A percentile compares a stretch with the other conserved stretches of the same genome.
These are phyloP conservation scores for Moringa oleifera DNA, from an alignment of 345 rosid species.

Conservation along the genomic window DNA sequence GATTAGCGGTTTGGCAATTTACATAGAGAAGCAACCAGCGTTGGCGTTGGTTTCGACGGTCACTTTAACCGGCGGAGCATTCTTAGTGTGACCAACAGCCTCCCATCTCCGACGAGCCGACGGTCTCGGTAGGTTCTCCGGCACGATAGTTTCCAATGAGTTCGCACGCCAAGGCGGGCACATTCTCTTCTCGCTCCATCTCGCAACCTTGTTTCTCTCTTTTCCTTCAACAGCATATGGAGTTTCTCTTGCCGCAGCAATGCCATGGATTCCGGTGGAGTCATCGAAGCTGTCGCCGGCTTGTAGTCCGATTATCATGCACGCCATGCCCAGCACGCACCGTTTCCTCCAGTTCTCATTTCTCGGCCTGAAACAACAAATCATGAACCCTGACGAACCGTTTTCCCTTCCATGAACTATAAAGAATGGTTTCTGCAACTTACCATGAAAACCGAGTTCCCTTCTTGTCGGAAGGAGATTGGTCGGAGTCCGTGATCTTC, in stretches of 20 bases:
- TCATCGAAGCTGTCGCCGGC: background rate
- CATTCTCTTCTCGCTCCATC: slow-evolving; percentile 53
- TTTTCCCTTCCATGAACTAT: too few species aligned
- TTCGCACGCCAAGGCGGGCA: slow-evolving; percentile 51
- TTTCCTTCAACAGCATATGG: slow-evolving; percentile 1
- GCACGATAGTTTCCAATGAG: slow-evolving; percentile 47
- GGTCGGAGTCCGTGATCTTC: background rate
- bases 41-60: background rate
- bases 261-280: background rate
- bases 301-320: slow-evolving; percentile 28
- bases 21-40: slow-evolving; percentile 52
- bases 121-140: slow-evolving; percentile 63
- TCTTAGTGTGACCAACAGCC: slow-evolving; percentile 14
- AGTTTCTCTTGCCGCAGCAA: background rate
- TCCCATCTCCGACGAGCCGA: slow-evolving; percentile 36
- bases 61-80: slow-evolving; percentile 26
- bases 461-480: slow-evolving; percentile 6
- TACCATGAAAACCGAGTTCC: background rate
- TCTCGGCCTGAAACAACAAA: slow-evolving; percentile 8
- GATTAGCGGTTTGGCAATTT: slow-evolving; percentile 14
- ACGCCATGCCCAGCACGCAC: slow-evolving; percentile 25
- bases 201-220: background rate
- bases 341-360: slow-evolving; percentile 26
- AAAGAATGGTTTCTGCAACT: too few species aligned
- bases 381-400: too few species aligned